Percentiles rank a stretch among this genome's conserved stretches.
These are phyloP conservation scores for Pseudomicrostroma phylloplanum DNA, from an alignment of 1,284 basidiomycete genomes.

Conservation along the genomic window DNA sequence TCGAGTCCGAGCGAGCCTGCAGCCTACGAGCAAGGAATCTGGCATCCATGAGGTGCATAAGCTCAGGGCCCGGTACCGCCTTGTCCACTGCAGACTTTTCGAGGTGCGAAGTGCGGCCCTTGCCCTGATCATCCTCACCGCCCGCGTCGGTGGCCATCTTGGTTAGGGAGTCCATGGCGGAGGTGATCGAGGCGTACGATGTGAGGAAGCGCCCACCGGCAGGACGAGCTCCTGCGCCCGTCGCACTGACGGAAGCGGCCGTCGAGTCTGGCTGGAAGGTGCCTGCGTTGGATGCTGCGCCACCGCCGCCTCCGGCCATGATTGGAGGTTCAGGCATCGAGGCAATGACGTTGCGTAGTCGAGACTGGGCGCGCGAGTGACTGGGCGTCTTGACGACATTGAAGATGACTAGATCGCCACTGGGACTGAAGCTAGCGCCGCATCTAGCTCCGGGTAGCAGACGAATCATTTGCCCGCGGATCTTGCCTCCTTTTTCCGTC, in stretches of 20 bases:
- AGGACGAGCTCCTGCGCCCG: too few species aligned
- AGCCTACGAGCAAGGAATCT: background rate
- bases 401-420: background rate
- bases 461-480: background rate
- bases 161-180: background rate
- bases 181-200: constrained; percentile 3
- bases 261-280: too few species aligned
- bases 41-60: background rate
- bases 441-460: background rate
- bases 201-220: background rate
- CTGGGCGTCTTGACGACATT: background rate
- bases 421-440: background rate
- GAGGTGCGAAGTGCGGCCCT: background rate
- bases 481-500: background rate
- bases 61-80: background rate
- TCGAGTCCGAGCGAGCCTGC: background rate
- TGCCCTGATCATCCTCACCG: background rate
- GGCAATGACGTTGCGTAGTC: too few species aligned
- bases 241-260: too few species aligned
- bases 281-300: too few species aligned
- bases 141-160: background rate
- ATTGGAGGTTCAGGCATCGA: too few species aligned
- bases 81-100: constrained; percentile 2
- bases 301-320: too few species aligned
- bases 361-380: too few species aligned